A percentile compares a stretch with the other conserved stretches of the same genome.
Conservation (phyloP, 2,329 filamentous ascomycete species). For the Mycocentrospora acerina region DNA sequence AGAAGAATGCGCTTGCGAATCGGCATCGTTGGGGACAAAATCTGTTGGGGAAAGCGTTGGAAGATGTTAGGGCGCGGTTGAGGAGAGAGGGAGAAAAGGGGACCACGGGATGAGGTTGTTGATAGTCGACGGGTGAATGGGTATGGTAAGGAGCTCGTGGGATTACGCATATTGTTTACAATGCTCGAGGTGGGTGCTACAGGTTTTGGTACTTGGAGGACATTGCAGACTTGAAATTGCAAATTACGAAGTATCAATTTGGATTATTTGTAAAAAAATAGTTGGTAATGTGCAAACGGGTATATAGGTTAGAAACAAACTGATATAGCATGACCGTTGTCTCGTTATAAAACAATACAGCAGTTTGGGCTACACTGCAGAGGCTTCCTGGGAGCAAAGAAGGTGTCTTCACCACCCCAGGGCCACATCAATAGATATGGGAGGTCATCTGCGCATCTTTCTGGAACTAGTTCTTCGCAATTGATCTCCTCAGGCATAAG, state of each 20-base stretch:
- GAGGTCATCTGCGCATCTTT: slow-evolving; percentile 16
- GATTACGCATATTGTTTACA: too few species aligned
- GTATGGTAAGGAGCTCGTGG: not conserved
- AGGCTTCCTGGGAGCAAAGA: slow-evolving; percentile 6
- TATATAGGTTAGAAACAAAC: too few species aligned
- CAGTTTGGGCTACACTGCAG: not conserved
- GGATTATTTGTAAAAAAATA: too few species aligned
- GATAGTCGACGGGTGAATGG: too few species aligned
- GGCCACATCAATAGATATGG: slow-evolving; percentile 15
- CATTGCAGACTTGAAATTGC: too few species aligned
- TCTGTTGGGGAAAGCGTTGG: slow-evolving; percentile 63
- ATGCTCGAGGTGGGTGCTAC: too few species aligned
- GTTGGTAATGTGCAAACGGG: too few species aligned
- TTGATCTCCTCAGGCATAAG: not conserved
- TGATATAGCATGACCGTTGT: not conserved
- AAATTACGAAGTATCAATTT: too few species aligned
- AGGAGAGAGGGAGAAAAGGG: slow-evolving; percentile 39
- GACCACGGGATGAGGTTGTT: not conserved
- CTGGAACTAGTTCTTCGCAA: slow-evolving; percentile 10
- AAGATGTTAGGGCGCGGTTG: slow-evolving; percentile 58
- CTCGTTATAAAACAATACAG: not conserved
- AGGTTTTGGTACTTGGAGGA: too few species aligned
- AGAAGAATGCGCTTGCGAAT: slow-evolving; percentile 51
- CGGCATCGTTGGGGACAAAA: slow-evolving; percentile 63
- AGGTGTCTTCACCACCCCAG: slow-evolving; percentile 8